Percentiles rank a stretch among this genome's conserved stretches.
Evolutionary conservation across 345 rosid species (phyloP).

Genomic region (Isatis tinctoria): DNA sequence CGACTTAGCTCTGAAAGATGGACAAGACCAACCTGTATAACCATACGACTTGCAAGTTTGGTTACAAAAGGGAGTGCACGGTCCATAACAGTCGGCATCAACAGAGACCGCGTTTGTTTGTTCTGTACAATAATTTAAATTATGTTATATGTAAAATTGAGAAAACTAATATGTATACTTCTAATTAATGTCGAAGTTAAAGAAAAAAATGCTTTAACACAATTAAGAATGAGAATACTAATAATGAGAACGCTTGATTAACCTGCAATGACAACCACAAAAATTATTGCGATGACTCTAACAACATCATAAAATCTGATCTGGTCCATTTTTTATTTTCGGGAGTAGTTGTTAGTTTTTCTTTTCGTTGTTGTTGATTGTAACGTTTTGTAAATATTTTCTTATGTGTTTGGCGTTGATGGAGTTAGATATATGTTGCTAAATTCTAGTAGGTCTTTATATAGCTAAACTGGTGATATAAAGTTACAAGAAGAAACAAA

Average conservation of each 20-base stretch:
- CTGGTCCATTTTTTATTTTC: not conserved
- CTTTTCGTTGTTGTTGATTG: not conserved
- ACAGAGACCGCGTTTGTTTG: not conserved
- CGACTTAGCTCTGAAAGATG: not conserved
- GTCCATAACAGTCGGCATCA: not conserved
- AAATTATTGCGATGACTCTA: not conserved
- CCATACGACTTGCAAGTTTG: not conserved
- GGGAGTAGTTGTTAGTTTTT: too few species aligned
- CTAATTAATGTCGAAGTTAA: not conserved
- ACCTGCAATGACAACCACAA: conserved; percentile 14
- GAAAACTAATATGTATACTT: not conserved
- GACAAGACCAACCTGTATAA: not conserved
- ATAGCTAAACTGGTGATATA: not conserved
- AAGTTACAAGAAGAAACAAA: too few species aligned
- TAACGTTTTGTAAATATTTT: not conserved
- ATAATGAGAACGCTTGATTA: not conserved
- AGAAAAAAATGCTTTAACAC: not conserved
- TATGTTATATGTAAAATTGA: too few species aligned
- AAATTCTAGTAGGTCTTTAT: not conserved
- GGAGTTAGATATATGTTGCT: too few species aligned
- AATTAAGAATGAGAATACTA: not conserved
- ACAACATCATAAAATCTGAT: not conserved
- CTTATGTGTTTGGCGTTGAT: not conserved
- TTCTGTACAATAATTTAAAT: not conserved
- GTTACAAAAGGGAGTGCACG: not conserved